These are phyloP conservation scores for Penicillium psychrosexuale DNA, from an alignment of 2,329 filamentous ascomycete species.

Conservation along the genomic window DNA sequence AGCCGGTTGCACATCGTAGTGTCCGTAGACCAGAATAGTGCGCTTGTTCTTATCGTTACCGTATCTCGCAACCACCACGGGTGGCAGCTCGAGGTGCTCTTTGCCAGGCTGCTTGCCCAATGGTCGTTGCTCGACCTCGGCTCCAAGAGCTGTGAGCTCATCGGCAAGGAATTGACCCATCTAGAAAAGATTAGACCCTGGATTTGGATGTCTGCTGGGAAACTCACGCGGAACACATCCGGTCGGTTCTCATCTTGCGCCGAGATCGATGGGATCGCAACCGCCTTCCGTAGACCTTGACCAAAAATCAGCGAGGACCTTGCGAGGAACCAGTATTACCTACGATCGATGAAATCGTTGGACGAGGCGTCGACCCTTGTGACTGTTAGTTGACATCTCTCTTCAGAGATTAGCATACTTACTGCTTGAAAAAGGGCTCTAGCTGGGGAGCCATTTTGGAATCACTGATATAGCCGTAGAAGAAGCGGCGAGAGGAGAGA, in stretches of 20 bases:
- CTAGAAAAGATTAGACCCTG: slow-evolving; percentile 30
- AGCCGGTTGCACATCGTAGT: slow-evolving; percentile 98
- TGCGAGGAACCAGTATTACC: slow-evolving; percentile 15
- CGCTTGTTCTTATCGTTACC: slow-evolving; percentile 89
- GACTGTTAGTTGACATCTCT: slow-evolving; percentile 5
- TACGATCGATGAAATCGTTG: slow-evolving; percentile 79
- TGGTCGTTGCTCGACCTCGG: slow-evolving; percentile 78
- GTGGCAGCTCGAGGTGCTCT: slow-evolving; percentile 85
- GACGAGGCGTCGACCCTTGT: slow-evolving; percentile 68
- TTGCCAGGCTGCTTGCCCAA: slow-evolving; percentile 90
- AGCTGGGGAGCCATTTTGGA: slow-evolving; percentile 83
- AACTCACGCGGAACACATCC: slow-evolving; percentile 74
- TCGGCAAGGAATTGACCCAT: slow-evolving; percentile 90
- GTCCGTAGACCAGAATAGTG: slow-evolving; percentile 93
- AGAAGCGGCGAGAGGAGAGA: slow-evolving; percentile 33
- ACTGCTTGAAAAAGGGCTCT: slow-evolving; percentile 86
- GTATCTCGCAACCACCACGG: slow-evolving; percentile 87
- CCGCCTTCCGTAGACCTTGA: slow-evolving; percentile 71
- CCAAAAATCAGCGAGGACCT: neutral
- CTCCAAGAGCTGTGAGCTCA: slow-evolving; percentile 80
- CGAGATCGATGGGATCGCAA: slow-evolving; percentile 94
- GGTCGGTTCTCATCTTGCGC: slow-evolving; percentile 82
- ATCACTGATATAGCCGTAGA: slow-evolving; percentile 47
- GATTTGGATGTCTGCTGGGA: neutral
- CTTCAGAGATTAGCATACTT: slow-evolving; percentile 18